Evolutionary conservation across 2,329 filamentous ascomycete species (phyloP).

Genomic region (Aspergillus quadrilineatus): DNA sequence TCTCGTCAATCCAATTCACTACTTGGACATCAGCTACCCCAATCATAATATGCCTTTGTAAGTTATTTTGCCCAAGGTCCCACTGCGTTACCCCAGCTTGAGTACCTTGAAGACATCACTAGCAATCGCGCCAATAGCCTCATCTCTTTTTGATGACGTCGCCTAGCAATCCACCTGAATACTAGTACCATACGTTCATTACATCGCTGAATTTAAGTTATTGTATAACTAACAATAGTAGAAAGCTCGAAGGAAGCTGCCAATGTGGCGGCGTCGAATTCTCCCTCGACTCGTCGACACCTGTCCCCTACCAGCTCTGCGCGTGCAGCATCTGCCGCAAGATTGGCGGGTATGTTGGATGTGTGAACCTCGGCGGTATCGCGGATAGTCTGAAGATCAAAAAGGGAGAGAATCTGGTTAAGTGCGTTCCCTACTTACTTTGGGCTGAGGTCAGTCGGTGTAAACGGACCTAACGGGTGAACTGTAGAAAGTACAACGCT

Average conservation of each 20-base stretch:
- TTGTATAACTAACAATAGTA: constrained; percentile 23
- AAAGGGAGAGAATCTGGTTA: constrained; percentile 46
- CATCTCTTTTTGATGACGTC: constrained; percentile 2
- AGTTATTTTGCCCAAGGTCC: not conserved
- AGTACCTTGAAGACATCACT: constrained; percentile 1
- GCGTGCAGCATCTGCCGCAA: constrained; percentile 53
- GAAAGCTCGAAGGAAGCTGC: constrained; percentile 51
- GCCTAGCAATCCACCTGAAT: too few species aligned
- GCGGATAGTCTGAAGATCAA: constrained; percentile 42
- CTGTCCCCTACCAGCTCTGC: constrained; percentile 51
- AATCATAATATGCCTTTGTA: constrained; percentile 24
- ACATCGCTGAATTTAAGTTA: not conserved
- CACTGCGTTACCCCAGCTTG: not conserved
- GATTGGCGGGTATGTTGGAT: constrained; percentile 46
- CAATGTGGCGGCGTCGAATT: constrained; percentile 52
- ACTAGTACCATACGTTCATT: too few species aligned
- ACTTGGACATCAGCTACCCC: not conserved
- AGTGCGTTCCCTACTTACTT: constrained; percentile 31
- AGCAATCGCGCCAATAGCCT: not conserved
- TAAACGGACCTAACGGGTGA: not conserved
- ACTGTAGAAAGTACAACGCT: constrained; percentile 44
- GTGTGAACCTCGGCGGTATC: constrained; percentile 49
- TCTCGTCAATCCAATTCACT: not conserved
- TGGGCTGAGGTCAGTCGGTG: not conserved
- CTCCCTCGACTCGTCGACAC: constrained; percentile 46